phyloP scores from a whole-genome alignment of 345 rosid species.

The Trapa bicornis region DNA sequence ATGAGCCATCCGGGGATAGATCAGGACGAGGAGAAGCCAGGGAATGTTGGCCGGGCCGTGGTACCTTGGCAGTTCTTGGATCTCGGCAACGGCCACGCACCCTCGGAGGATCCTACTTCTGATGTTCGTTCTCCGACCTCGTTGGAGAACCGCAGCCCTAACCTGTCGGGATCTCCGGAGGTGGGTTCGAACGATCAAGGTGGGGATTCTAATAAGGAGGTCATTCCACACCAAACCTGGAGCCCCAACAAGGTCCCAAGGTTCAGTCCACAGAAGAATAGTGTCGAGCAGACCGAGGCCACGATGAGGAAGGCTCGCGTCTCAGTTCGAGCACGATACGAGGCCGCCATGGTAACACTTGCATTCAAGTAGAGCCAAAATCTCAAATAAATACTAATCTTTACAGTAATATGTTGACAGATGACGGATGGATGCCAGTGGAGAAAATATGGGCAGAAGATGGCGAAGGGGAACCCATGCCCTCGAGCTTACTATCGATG shows the following conservation, averaged over 20 bases:
- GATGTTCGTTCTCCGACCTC: slow-evolving; percentile 32
- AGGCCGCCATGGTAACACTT: slow-evolving; percentile 14
- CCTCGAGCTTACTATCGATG: slow-evolving; percentile 74
- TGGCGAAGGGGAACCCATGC: slow-evolving; percentile 73
- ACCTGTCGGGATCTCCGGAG: slow-evolving; percentile 28
- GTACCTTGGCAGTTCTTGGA: slow-evolving; percentile 43
- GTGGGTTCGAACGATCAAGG: slow-evolving; percentile 9
- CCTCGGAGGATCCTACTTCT: slow-evolving; percentile 2
- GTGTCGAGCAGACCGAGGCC: slow-evolving; percentile 47
- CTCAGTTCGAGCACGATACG: slow-evolving; percentile 56
- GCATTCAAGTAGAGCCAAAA: not conserved
- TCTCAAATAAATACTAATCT: too few relatives aligned
- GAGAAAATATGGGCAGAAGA: slow-evolving; percentile 71
- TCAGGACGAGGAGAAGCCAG: slow-evolving; percentile 6
- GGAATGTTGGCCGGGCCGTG: slow-evolving; percentile 6
- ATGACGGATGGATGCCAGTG: slow-evolving; percentile 72
- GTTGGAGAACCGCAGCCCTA: slow-evolving; percentile 33
- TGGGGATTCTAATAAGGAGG: slow-evolving; percentile 21
- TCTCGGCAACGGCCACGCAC: slow-evolving; percentile 36
- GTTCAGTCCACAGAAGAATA: slow-evolving; percentile 26
- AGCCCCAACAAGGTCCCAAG: slow-evolving; percentile 33
- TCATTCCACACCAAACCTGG: slow-evolving; percentile 28
- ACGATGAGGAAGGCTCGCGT: slow-evolving; percentile 64
- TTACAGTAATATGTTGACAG: slow-evolving; percentile 6
- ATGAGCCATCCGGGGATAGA: slow-evolving; percentile 1